Evolutionary conservation across 2,329 filamentous ascomycete species (phyloP).

Genomic region (Alternaria triticina): DNA sequence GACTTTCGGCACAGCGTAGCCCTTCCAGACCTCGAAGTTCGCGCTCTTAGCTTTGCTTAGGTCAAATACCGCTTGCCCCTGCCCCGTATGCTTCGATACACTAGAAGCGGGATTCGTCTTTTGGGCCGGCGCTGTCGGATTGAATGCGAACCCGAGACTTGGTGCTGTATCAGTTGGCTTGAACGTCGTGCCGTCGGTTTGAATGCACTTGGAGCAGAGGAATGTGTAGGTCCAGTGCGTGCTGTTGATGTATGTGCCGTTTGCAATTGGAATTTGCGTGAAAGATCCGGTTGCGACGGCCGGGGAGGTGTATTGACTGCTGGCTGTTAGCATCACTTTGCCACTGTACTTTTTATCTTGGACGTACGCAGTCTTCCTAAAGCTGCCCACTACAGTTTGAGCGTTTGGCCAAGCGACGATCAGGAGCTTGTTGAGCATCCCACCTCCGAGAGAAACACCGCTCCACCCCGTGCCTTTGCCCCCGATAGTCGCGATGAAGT

Average conservation of each 20-base stretch:
- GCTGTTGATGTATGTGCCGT: slow-evolving; percentile 60
- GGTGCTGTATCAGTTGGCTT: slow-evolving; percentile 21
- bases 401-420: background rate
- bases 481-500: background rate
- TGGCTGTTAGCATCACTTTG: background rate
- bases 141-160: slow-evolving; percentile 33
- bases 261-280: slow-evolving; percentile 54
- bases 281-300: background rate
- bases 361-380: background rate
- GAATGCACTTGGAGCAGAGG: slow-evolving; percentile 53
- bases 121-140: slow-evolving; percentile 23
- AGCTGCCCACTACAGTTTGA: background rate
- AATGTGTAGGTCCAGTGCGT: slow-evolving; percentile 63
- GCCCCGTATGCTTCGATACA: slow-evolving; percentile 28
- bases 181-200: slow-evolving; percentile 38
- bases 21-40: slow-evolving; percentile 34
- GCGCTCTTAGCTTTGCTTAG: slow-evolving; percentile 30
- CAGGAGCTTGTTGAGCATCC: background rate
- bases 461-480: background rate
- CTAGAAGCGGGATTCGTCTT: slow-evolving; percentile 18
- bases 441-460: background rate
- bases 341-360: rapidly evolving
- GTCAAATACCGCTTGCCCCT: slow-evolving; percentile 31
- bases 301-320: background rate
- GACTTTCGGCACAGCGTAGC: slow-evolving; percentile 20